Percentiles rank a stretch among this genome's conserved stretches.
phyloP scores from a whole-genome alignment of 441 rosid species.

The Macaranga tanarius region DNA sequence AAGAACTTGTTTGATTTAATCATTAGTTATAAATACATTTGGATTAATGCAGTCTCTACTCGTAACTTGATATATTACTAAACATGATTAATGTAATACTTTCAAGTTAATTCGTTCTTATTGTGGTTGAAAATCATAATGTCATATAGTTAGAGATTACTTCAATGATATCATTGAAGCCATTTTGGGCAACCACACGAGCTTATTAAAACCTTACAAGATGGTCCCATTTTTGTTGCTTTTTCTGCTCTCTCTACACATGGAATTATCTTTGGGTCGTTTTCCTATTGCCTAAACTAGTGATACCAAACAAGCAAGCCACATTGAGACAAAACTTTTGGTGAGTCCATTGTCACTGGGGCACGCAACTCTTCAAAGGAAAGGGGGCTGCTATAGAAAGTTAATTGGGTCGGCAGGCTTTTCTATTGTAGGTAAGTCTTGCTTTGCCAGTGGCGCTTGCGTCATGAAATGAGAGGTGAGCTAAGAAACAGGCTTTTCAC shows the following conservation, averaged over 20 bases:
- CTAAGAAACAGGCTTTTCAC: slow-evolving; percentile 1
- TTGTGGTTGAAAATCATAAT: background rate
- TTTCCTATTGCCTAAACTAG: slow-evolving; percentile 31
- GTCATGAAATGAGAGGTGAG: slow-evolving; percentile 12
- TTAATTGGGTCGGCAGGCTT: slow-evolving; percentile 9
- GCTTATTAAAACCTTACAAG: background rate
- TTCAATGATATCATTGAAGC: too few species aligned
- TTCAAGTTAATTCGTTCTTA: background rate
- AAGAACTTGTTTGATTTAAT: background rate
- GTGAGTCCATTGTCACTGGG: slow-evolving; percentile 2
- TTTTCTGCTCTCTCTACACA: slow-evolving; percentile 13
- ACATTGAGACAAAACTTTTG: background rate
- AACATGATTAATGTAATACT: too few species aligned
- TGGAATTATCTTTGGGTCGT: slow-evolving; percentile 30
- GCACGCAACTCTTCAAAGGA: slow-evolving; percentile 3
- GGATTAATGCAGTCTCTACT: too few species aligned
- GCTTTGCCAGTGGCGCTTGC: background rate
- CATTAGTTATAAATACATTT: too few species aligned
- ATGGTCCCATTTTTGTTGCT: slow-evolving; percentile 26
- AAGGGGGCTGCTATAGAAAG: slow-evolving; percentile 1
- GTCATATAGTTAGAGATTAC: too few species aligned
- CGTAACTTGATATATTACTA: too few species aligned
- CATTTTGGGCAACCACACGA: too few species aligned
- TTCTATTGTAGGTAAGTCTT: background rate
- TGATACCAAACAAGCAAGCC: slow-evolving; percentile 21